Evolutionary conservation across 768 basidiomycete genomes (phyloP).

Genomic region (Panaeolus cyanescens): DNA sequence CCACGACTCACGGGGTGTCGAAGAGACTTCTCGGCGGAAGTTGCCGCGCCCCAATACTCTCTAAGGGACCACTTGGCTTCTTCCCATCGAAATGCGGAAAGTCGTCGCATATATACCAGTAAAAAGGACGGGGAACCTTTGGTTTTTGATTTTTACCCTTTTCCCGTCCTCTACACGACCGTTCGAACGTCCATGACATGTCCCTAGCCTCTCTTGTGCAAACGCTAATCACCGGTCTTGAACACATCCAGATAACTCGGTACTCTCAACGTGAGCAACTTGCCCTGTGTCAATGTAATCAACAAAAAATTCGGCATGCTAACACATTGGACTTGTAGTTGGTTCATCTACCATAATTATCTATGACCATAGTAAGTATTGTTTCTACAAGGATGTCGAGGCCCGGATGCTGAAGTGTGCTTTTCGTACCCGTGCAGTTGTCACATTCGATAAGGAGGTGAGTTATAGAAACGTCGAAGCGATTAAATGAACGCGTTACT

Average conservation of each 20-base stretch:
- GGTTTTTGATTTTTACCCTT: not conserved
- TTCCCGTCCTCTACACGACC: not conserved
- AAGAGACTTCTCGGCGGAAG: not conserved
- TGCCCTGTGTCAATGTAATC: not conserved
- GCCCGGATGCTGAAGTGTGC: not conserved
- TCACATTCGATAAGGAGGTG: slow-evolving; percentile 57
- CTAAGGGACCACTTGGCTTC: not conserved
- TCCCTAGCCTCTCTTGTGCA: not conserved
- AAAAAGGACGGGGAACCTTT: not conserved
- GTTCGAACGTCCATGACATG: not conserved
- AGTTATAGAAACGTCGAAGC: slow-evolving; percentile 8
- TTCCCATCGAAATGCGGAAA: not conserved
- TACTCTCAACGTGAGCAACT: slow-evolving; percentile 43
- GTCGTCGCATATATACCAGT: not conserved
- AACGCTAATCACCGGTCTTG: slow-evolving; percentile 18
- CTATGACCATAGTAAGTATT: slow-evolving; percentile 53
- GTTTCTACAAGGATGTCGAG: too few relatives aligned
- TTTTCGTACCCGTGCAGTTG: slow-evolving; percentile 28
- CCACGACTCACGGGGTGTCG: not conserved
- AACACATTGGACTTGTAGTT: slow-evolving; percentile 33
- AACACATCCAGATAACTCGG: slow-evolving; percentile 40
- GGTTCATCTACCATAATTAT: slow-evolving; percentile 53
- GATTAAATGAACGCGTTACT: not conserved
- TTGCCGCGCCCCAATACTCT: not conserved
- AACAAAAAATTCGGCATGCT: too few relatives aligned